Percentiles rank a stretch among this genome's conserved stretches.
These are phyloP conservation scores for Hypoxylon lienhwacheense DNA, from an alignment of 495 filamentous ascomycete genomes.

Conservation along the genomic window DNA sequence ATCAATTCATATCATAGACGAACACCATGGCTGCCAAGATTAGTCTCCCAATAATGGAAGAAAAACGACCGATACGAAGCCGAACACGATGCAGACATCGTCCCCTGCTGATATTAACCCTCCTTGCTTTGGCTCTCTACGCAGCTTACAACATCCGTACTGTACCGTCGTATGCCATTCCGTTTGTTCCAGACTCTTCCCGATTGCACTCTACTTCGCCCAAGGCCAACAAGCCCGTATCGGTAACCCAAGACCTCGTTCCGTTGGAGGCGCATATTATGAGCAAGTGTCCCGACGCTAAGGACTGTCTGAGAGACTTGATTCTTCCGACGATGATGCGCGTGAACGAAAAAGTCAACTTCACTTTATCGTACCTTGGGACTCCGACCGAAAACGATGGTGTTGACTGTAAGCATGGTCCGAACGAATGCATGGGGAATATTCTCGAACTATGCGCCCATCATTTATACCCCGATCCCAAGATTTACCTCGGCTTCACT, in stretches of 20 bases:
- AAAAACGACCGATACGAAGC: constrained; percentile 38
- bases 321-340: constrained; percentile 85
- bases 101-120: no score
- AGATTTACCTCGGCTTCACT: constrained; percentile 85
- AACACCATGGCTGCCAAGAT: constrained; percentile 33
- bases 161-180: constrained; percentile 21
- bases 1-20: constrained; percentile 3
- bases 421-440: constrained; percentile 88
- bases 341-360: constrained; percentile 81
- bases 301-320: constrained; percentile 75
- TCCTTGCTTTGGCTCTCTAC: constrained; percentile 33
- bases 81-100: constrained; percentile 36
- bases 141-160: constrained; percentile 4
- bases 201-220: constrained; percentile 1
- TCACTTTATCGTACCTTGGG: constrained; percentile 88
- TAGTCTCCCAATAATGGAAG: constrained; percentile 37
- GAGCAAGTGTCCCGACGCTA: constrained; percentile 91
- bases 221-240: constrained; percentile 3
- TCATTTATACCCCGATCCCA: constrained; percentile 76
- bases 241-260: constrained; percentile 45
- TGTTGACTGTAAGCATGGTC: constrained; percentile 83
- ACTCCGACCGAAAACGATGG: constrained; percentile 64
- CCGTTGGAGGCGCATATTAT: constrained; percentile 91
- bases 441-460: constrained; percentile 91
- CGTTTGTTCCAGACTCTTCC: constrained; percentile 11